A percentile compares a stretch with the other conserved stretches of the same genome.
Conservation (phyloP, 371 early-diverging fungal genomes). For the Chytridium lagenaria region DNA sequence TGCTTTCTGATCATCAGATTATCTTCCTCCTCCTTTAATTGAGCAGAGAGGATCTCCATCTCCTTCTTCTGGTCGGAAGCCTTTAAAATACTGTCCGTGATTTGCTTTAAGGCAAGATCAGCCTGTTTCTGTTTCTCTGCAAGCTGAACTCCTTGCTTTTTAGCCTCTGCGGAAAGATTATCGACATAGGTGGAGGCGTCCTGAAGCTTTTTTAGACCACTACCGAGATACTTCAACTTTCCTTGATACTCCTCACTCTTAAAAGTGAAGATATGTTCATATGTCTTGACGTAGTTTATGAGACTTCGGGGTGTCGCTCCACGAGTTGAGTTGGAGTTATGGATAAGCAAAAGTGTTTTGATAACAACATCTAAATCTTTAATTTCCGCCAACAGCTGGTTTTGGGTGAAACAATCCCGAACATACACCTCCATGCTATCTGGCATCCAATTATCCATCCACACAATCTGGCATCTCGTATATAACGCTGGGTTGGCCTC, state of each 20-base stretch:
- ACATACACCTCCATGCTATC: slow-evolving; percentile 47
- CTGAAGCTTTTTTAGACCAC: slow-evolving; percentile 56
- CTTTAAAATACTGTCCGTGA: slow-evolving; percentile 58
- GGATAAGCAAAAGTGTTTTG: slow-evolving; percentile 44
- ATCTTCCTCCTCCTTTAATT: slow-evolving; percentile 55
- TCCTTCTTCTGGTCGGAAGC: slow-evolving; percentile 61
- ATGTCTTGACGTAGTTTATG: slow-evolving; percentile 44
- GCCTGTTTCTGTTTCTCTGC: slow-evolving; percentile 58
- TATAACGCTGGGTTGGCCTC: slow-evolving; percentile 60
- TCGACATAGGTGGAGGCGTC: slow-evolving; percentile 59
- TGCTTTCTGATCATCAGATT: slow-evolving; percentile 49
- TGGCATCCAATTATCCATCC: slow-evolving; percentile 50
- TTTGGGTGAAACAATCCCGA: slow-evolving; percentile 26
- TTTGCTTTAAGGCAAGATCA: slow-evolving; percentile 55
- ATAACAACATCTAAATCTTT: slow-evolving; percentile 37
- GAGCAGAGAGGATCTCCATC: slow-evolving; percentile 52
- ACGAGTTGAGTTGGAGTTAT: slow-evolving; percentile 25
- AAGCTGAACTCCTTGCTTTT: slow-evolving; percentile 48
- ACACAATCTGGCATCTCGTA: slow-evolving; percentile 51
- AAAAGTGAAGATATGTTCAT: slow-evolving; percentile 42
- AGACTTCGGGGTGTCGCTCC: slow-evolving; percentile 48
- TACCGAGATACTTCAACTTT: slow-evolving; percentile 52
- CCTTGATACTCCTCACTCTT: slow-evolving; percentile 39
- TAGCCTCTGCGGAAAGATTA: slow-evolving; percentile 53
- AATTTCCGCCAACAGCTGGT: slow-evolving; percentile 25